Evolutionary conservation across 192 early-diverging fungal species (phyloP), one percentile per base, ranked within the genome.

Genomic region (Thamnidium elegans): DNA sequence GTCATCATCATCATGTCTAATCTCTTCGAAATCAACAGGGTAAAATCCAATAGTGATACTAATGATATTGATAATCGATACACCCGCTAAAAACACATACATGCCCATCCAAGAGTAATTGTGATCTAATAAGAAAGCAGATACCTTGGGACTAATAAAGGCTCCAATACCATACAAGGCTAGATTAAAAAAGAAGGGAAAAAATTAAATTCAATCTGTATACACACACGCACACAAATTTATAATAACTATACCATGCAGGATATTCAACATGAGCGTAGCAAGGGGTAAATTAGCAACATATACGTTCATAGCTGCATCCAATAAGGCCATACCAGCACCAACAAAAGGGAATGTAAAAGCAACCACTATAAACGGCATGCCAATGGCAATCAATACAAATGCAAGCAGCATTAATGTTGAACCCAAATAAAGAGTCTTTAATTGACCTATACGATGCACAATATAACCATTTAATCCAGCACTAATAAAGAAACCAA

Each of bases 111-210:
- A 76, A 7, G 66, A 50, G 14, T 68, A 34, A n/a, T 61, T 19
- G 14, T 21, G 45, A 4, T 62, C 66, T 15, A 72, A 34, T 30
- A 76, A 52, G 1, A 50, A 30, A 6, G 70, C 67, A 23, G 47
- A 62, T n/a, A 76, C 66, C 20, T 68, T 26, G 17, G 74, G 74
- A 26, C 62, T 51, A 4, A 69, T 43, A 62, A 76, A 47, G 3
- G 74, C 66, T 43, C 74, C 74, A 30, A 73, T 31, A 30, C 72
- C 72, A 31, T 73, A 73, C 21, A 65, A 21, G 31, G 72, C 72
- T 73, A 48, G 23, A 45, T 36, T 53, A 14, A 23, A 13, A 5
- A 59, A 14, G 2, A 44, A n/a, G n/a, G n/a, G 0, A 1, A 8
- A 26, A 2, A 26, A 26, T 26, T 26, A 23, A 19, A 45, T 59